phyloP scores from a whole-genome alignment of 176 grass and related monocot species.

The Rhynchospora pubera region DNA sequence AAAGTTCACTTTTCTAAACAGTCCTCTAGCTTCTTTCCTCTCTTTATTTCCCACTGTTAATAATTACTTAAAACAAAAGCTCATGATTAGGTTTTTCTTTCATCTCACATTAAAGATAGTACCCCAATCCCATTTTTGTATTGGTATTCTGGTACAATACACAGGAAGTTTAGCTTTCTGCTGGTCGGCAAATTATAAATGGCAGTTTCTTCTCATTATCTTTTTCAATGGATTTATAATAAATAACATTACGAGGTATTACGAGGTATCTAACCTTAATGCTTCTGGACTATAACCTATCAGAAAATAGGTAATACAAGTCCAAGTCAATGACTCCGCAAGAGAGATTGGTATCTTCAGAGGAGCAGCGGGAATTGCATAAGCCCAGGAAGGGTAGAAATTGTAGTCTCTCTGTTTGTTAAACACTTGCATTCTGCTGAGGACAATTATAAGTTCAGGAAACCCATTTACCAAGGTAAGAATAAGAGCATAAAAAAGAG shows the following conservation, averaged over 20 bases:
- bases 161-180: no score
- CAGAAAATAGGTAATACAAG: constrained; percentile 60
- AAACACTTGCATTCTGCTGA: constrained; percentile 48
- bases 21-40: neutral
- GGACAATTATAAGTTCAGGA: constrained; percentile 49
- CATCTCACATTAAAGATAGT: no score
- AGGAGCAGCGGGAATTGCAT: constrained; percentile 48
- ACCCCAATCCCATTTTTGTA: no score
- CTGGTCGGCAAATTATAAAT: neutral
- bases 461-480: constrained; percentile 59
- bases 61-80: no score
- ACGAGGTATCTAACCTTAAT: constrained; percentile 28
- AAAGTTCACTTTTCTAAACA: no score
- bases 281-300: constrained; percentile 55
- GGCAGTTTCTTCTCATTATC: neutral
- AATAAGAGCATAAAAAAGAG: constrained; percentile 51
- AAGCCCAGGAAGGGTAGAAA: constrained; percentile 82
- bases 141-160: no score
- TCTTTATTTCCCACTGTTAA: no score
- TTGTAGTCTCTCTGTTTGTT: constrained; percentile 62
- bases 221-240: no score
- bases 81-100: no score
- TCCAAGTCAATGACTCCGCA: constrained; percentile 47
- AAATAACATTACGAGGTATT: neutral
- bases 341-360: constrained; percentile 66